Evolutionary conservation across 768 basidiomycete species (phyloP), one percentile per base, ranked within the genome.

Genomic region (Coprinellus aureogranulatus): DNA sequence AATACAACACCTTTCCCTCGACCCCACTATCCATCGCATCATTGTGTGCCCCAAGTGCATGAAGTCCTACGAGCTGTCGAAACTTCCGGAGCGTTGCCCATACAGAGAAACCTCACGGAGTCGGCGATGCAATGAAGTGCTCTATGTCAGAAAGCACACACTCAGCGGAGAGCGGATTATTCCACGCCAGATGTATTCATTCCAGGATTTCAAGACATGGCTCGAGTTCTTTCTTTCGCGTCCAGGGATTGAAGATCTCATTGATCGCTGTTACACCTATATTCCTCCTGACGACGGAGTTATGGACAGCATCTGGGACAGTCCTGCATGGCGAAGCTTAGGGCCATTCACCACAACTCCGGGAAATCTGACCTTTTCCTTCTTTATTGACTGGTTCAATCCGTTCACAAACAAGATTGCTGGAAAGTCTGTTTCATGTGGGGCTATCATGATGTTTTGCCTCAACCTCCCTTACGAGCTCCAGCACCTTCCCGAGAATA

Each of bases 311-410:
- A 56, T 66, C 44, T 62, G 55, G 59, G 67, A 68, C 39, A 66
- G 64, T 50, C 67, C 64, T 14, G 65, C 64, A 8, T 68, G 67
- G 67, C 44, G 48, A n/a, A 64, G 62, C 46, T 59, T 68, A 42
- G 63, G 28, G 2, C 10, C 53, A 12, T 66, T 66, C 34, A 61
- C 61, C 9, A 58, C 60, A 2, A 63, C 59, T 0, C 53, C 47
- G 6, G 63, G 62, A 26, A 64, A 68, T 27, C 20, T 61, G 16
- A 58, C 59, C 16, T 63, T 60, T 45, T 52, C 51, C 28, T 50
- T 49, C 28, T 68, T 60, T 20, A 64, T 68, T n/a, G 68, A 70
- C 44, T 70, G 68, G 69, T 70, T 66, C 53, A 70, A 70, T 40
- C 69, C 69, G 9, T 61, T 66, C 31, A 59, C 59, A 31, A 70